These are phyloP conservation scores for Acanthamoeba pearcei DNA, from an alignment of 208 protist species.

Conservation along the genomic window DNA sequence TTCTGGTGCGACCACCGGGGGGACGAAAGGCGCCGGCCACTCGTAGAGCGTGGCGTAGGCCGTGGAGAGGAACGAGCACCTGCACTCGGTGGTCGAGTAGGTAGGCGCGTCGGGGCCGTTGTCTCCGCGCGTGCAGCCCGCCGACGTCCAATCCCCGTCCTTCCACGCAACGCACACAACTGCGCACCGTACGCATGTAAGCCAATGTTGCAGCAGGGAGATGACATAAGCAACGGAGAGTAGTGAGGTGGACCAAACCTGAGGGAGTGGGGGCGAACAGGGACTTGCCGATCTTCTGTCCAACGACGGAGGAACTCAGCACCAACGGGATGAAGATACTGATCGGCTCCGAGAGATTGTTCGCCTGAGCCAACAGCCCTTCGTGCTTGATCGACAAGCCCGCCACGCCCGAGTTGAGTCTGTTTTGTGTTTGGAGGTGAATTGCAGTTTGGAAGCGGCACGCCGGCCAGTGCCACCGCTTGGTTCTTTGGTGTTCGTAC, in stretches of 20 bases:
- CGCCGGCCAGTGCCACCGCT: too few species aligned
- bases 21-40: not conserved
- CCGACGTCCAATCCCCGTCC: not conserved
- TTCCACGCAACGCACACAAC: conserved; percentile 43
- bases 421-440: not conserved
- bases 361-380: not conserved
- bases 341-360: not conserved
- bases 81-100: conserved; percentile 56
- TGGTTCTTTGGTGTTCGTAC: not conserved
- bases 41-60: conserved; percentile 62
- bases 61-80: not conserved
- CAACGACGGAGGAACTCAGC: not conserved
- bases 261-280: not conserved
- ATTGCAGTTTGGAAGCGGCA: not conserved
- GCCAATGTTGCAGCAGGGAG: not conserved
- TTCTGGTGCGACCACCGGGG: not conserved
- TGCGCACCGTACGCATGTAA: not conserved
- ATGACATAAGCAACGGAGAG: too few species aligned
- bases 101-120: not conserved
- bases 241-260: not conserved
- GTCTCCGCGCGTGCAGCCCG: not conserved
- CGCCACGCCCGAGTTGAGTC: conserved; percentile 17
- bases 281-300: not conserved
- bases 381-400: not conserved
- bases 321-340: conserved; percentile 21